These are phyloP conservation scores for Perkinsus chesapeaki DNA, from an alignment of 169 alveolate species.

Conservation along the genomic window DNA sequence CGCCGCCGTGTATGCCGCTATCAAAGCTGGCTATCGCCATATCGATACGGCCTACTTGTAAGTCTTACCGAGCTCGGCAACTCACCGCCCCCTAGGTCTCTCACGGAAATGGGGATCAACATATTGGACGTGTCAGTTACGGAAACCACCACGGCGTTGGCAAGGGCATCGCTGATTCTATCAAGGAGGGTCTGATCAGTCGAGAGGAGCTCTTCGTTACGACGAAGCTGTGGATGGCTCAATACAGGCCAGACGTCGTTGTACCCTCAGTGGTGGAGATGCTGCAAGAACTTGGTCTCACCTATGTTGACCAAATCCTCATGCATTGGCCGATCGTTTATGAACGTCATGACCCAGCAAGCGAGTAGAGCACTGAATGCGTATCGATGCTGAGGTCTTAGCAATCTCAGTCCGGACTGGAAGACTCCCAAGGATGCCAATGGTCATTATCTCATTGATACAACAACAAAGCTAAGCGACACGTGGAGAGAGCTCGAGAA, in stretches of 20 bases:
- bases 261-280: background rate
- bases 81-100: too few species aligned
- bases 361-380: background rate
- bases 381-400: background rate
- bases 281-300: constrained; percentile 5
- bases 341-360: background rate
- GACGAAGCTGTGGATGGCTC: constrained; percentile 40
- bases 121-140: constrained; percentile 20
- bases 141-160: constrained; percentile 58
- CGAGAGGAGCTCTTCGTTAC: constrained; percentile 62
- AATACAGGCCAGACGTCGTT: background rate
- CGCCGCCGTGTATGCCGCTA: background rate
- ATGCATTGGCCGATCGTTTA: constrained; percentile 55
- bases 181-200: constrained; percentile 41
- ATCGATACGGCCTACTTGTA: constrained; percentile 50
- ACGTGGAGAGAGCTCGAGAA: constrained; percentile 51
- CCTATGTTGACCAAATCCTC: constrained; percentile 47
- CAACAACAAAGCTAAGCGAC: background rate
- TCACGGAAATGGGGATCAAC: too few species aligned
- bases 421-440: background rate
- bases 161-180: constrained; percentile 41
- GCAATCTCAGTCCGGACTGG: background rate
- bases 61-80: background rate
- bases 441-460: background rate
- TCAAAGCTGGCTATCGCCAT: constrained; percentile 38